Base-by-base conservation (phyloP, 2,329 filamentous ascomycete genomes). In the Cercospora berteroae region DNA sequence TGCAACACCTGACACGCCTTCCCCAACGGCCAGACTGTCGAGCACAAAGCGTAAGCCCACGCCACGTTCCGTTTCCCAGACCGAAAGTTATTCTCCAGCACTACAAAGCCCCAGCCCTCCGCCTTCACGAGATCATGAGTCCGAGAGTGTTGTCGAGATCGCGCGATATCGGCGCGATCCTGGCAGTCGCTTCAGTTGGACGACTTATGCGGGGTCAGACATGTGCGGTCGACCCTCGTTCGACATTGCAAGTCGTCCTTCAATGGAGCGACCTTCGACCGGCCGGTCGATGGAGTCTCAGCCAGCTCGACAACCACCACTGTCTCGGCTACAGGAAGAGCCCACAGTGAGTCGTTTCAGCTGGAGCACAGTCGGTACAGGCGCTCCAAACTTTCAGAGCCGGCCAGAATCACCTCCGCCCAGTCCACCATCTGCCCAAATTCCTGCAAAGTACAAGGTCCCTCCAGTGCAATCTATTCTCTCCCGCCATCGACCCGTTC, bases 311-410 rank as follows among this genome's bases (percentile, higher is more conserved):
- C 50, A 39, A 31, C 57, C 58, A 63, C 58, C 42, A 59, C 44
- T 64, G 36, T 62, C 60, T 57, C 62, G 69, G 23, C 50, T 58
- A 29, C 48, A 52, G 33, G 61, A 57, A 31, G 50, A 48, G 27
- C 29, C 50, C 20, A 52, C 25, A 20, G 33, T 64, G 20, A 80
- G 79, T 68, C 79, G 77, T 64, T 81, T 81, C 74, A 80, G 79
- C 72, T 81, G 79, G 80, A 80, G 79, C 39, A 81, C 79, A 16
- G 71, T 78, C 60, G 76, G 76, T 66, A 82, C 78, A 44, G 72
- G 69, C 66, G 78, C 77, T 6, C 80, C 79, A 3, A 78, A 80
- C 65, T 33, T 33, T 8, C 79, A 81, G 58, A 68, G 57, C n/a
- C 70, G 68, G 10, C 77, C 73, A 12, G 74, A 79, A 63, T 80